phyloP scores from a whole-genome alignment of 1,139 yeast genomes.

The Lodderomyces jiufengensis region DNA sequence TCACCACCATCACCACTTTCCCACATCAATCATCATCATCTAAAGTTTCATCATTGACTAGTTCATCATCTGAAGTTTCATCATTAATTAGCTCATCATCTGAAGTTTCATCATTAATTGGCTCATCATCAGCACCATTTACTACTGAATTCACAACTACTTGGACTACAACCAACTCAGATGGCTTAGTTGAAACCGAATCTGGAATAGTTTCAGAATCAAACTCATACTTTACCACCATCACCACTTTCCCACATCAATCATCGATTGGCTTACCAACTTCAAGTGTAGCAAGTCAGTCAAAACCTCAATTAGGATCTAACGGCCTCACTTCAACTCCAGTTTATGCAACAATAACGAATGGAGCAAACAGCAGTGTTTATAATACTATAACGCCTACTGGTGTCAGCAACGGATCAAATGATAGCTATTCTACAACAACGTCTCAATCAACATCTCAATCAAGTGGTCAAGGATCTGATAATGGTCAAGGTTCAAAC shows the following conservation, averaged over 20 bases:
- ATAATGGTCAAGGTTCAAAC: too few relatives aligned
- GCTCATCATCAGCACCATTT: slow-evolving; percentile 3
- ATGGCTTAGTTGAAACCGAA: slow-evolving; percentile 14
- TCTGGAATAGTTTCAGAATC: slow-evolving; percentile 6
- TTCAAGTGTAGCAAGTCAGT: slow-evolving; percentile 3
- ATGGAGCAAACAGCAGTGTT: slow-evolving; percentile 6
- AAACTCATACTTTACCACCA: slow-evolving; percentile 1
- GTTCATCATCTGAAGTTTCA: slow-evolving; percentile 2
- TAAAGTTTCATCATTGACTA: slow-evolving; percentile 1
- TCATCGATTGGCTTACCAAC: too few relatives aligned
- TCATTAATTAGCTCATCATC: slow-evolving; percentile 5
- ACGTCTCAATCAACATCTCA: too few relatives aligned
- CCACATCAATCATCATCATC: slow-evolving; percentile 1
- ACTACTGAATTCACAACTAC: slow-evolving; percentile 8
- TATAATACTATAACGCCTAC: background rate
- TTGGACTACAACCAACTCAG: slow-evolving; percentile 3
- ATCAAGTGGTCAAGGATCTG: too few relatives aligned
- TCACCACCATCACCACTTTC: slow-evolving; percentile 2
- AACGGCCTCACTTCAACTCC: background rate
- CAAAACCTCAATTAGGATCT: slow-evolving; percentile 5
- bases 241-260: slow-evolving; percentile 1
- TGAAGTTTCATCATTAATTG: slow-evolving; percentile 4
- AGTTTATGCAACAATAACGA: background rate
- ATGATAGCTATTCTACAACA: too few relatives aligned
- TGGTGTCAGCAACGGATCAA: too few relatives aligned